Conservation (phyloP, 768 basidiomycete species). For the Boletus coccyginus region DNA sequence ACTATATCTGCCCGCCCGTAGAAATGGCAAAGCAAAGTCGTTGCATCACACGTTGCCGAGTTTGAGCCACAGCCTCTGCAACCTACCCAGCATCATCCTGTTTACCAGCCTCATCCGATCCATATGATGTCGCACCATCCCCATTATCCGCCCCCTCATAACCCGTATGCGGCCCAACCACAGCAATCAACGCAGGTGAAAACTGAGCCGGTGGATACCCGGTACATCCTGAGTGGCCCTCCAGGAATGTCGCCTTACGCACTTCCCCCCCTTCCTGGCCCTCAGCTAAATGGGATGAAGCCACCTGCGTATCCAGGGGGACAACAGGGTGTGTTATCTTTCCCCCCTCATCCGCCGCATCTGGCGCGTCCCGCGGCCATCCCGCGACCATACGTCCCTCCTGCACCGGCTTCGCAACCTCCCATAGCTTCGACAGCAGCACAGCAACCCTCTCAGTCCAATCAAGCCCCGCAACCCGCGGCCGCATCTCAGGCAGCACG, state of each 20-base stretch:
- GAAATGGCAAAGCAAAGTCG: slow-evolving; percentile 97
- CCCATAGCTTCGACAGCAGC: slow-evolving; percentile 5
- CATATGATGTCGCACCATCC: slow-evolving; percentile 55
- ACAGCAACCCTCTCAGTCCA: slow-evolving; percentile 18
- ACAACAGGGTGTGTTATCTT: slow-evolving; percentile 58
- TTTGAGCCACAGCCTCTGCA: slow-evolving; percentile 65
- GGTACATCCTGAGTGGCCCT: slow-evolving; percentile 56
- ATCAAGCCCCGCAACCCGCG: slow-evolving; percentile 10
- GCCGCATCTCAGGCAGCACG: slow-evolving; percentile 19
- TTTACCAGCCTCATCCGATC: slow-evolving; percentile 60
- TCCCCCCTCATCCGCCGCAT: slow-evolving; percentile 38
- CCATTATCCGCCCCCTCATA: slow-evolving; percentile 52
- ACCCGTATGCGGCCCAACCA: slow-evolving; percentile 46
- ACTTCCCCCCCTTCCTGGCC: slow-evolving; percentile 62
- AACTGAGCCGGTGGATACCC: slow-evolving; percentile 66
- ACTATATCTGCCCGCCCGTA: slow-evolving; percentile 29
- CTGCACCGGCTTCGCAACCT: slow-evolving; percentile 17
- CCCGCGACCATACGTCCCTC: slow-evolving; percentile 25
- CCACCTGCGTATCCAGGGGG: slow-evolving; percentile 52
- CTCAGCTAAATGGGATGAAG: slow-evolving; percentile 56
- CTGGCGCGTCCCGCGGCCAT: slow-evolving; percentile 19
- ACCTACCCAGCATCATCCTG: slow-evolving; percentile 45
- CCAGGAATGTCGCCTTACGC: slow-evolving; percentile 46
- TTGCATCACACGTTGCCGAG: slow-evolving; percentile 93
- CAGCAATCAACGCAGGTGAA: slow-evolving; percentile 54